Percentiles rank a stretch among this genome's conserved stretches.
phyloP scores from a whole-genome alignment of 2,329 filamentous ascomycete species.

The Sclerotinia minor region DNA sequence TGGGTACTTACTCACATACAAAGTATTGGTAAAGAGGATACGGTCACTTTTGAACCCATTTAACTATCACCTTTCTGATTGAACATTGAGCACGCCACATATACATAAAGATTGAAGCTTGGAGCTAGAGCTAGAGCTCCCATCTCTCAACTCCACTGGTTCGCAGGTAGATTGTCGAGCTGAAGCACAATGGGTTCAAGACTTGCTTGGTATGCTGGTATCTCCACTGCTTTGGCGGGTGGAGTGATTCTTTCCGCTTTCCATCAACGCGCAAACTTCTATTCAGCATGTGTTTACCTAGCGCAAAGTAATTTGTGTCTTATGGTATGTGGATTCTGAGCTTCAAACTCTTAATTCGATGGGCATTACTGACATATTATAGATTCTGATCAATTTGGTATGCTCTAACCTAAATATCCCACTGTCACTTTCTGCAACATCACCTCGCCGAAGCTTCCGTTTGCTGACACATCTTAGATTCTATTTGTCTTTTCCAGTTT shows the following conservation, averaged over 20 bases:
- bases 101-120: neutral
- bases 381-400: constrained; percentile 85
- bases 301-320: constrained; percentile 95
- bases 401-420: neutral
- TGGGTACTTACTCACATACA: neutral
- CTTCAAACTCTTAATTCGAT: neutral
- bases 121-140: constrained; percentile 10
- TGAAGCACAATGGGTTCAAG: constrained; percentile 33
- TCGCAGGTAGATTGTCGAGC: neutral
- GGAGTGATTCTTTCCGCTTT: constrained; percentile 87
- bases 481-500: constrained; percentile 78
- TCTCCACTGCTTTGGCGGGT: constrained; percentile 79
- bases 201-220: constrained; percentile 54
- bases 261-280: constrained; percentile 95
- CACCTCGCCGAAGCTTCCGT: constrained; percentile 8
- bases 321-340: constrained; percentile 59
- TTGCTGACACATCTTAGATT: constrained; percentile 44
- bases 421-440: neutral
- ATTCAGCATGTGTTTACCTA: constrained; percentile 94
- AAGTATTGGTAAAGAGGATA: constrained; percentile 2
- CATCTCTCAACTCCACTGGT: neutral
- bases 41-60: neutral
- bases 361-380: constrained; percentile 23
- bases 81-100: constrained; percentile 10
- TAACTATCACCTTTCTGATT: neutral